phyloP scores from a whole-genome alignment of 805 yeast species.

The Lachancea cidri region DNA sequence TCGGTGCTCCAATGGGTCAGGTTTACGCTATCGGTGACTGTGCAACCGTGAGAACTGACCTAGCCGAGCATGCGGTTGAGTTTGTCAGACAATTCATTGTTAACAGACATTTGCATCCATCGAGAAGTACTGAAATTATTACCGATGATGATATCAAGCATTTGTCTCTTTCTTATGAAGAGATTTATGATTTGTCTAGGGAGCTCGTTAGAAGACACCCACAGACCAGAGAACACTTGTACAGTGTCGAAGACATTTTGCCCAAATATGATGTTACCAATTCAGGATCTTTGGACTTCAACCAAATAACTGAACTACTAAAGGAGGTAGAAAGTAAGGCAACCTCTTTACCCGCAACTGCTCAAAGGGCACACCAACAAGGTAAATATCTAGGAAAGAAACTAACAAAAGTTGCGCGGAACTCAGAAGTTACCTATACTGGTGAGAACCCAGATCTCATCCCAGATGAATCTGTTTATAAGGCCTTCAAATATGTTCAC shows the following conservation, averaged over 20 bases:
- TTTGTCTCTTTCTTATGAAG: conserved; percentile 42
- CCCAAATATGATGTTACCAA: conserved; percentile 46
- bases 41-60: conserved; percentile 56
- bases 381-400: conserved; percentile 62
- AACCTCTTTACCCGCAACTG: conserved; percentile 67
- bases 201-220: conserved; percentile 51
- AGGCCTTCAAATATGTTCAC: conserved; percentile 59
- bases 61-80: conserved; percentile 51
- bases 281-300: conserved; percentile 47
- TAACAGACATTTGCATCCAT: conserved; percentile 37
- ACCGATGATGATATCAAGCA: conserved; percentile 50
- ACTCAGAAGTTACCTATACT: conserved; percentile 41
- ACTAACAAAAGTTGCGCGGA: conserved; percentile 46
- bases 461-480: conserved; percentile 42
- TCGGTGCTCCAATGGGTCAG: conserved; percentile 63
- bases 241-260: conserved; percentile 44
- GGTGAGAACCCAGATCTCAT: conserved; percentile 44
- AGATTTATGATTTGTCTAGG: conserved; percentile 44
- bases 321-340: conserved; percentile 56
- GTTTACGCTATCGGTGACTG: conserved; percentile 73
- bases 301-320: conserved; percentile 46
- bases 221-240: conserved; percentile 51
- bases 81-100: conserved; percentile 44
- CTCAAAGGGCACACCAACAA: conserved; percentile 70
- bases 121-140: conserved; percentile 33